A percentile compares a stretch with the other conserved stretches of the same genome.
Conservation (phyloP, 768 basidiomycete species). For the Rickenella mellea region DNA sequence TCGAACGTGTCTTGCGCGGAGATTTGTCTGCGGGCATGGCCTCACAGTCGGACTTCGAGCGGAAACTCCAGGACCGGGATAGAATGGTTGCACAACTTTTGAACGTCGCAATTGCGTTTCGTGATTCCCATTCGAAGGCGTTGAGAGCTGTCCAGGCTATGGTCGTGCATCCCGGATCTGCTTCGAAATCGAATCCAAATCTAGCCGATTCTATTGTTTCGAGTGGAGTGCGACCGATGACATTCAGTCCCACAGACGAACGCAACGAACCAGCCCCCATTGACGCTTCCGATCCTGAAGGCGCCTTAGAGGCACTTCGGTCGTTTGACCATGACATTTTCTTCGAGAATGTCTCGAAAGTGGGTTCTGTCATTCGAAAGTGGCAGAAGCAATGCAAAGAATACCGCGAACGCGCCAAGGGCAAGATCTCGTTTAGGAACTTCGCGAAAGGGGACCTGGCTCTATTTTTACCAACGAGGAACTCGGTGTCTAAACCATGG, state of each 20-base stretch:
- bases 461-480: constrained; percentile 90
- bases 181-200: constrained; percentile 39
- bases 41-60: constrained; percentile 61
- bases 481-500: constrained; percentile 91
- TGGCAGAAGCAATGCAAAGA: constrained; percentile 98
- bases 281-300: constrained; percentile 65
- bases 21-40: constrained; percentile 62
- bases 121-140: constrained; percentile 68
- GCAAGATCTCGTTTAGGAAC: constrained; percentile 94
- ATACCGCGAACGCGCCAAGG: constrained; percentile 90
- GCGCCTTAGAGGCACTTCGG: constrained; percentile 60
- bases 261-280: constrained; percentile 60
- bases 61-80: constrained; percentile 51
- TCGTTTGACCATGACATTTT: constrained; percentile 81
- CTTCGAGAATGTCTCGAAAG: constrained; percentile 71
- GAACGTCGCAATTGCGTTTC: constrained; percentile 70
- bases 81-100: constrained; percentile 75
- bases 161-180: constrained; percentile 27
- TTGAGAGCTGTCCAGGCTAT: constrained; percentile 52
- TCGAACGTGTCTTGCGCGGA: constrained; percentile 62
- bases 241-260: constrained; percentile 37
- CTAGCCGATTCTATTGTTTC: constrained; percentile 20
- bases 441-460: constrained; percentile 94
- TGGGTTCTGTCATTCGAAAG: constrained; percentile 81
- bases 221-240: constrained; percentile 24